Conservation (phyloP, 2,329 filamentous ascomycete genomes). For the Xylariales sp. region DNA sequence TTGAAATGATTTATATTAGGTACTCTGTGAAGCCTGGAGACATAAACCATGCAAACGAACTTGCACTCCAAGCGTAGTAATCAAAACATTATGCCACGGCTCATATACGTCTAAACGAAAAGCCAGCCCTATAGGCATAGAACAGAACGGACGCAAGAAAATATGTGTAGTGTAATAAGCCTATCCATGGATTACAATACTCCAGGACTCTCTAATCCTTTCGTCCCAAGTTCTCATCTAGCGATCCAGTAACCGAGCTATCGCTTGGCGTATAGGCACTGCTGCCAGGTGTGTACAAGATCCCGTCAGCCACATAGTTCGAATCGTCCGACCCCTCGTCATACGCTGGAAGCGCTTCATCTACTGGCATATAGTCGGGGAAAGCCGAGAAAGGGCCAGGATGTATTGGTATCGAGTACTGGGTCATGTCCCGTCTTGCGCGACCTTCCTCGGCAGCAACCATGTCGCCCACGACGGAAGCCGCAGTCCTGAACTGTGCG, state of each 20-base stretch:
- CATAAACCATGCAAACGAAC: too few species aligned
- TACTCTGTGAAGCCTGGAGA: too few species aligned
- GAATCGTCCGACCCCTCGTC: conserved; percentile 29
- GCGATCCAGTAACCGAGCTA: conserved; percentile 14
- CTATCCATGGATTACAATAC: background rate
- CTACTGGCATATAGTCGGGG: conserved; percentile 27
- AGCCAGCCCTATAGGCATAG: too few species aligned
- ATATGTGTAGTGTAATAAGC: too few species aligned
- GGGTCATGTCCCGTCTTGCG: conserved; percentile 12
- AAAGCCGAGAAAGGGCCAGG: conserved; percentile 25
- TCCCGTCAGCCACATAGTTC: conserved; percentile 38
- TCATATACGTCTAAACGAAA: too few species aligned
- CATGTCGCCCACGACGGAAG: conserved; percentile 40
- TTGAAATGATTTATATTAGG: too few species aligned
- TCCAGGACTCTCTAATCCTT: conserved; percentile 16
- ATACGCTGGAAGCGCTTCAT: conserved; percentile 39
- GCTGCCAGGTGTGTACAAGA: conserved; percentile 32
- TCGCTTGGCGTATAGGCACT: conserved; percentile 22
- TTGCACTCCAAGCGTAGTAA: too few species aligned
- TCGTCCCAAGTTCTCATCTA: conserved; percentile 22
- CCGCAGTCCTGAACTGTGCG: conserved; percentile 41
- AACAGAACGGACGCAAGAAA: background rate
- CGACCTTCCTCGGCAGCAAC: conserved; percentile 39
- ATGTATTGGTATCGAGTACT: conserved; percentile 12
- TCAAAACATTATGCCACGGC: too few species aligned